phyloP scores from a whole-genome alignment of 2,329 filamentous ascomycete species.

The Penicillium nordicum region DNA sequence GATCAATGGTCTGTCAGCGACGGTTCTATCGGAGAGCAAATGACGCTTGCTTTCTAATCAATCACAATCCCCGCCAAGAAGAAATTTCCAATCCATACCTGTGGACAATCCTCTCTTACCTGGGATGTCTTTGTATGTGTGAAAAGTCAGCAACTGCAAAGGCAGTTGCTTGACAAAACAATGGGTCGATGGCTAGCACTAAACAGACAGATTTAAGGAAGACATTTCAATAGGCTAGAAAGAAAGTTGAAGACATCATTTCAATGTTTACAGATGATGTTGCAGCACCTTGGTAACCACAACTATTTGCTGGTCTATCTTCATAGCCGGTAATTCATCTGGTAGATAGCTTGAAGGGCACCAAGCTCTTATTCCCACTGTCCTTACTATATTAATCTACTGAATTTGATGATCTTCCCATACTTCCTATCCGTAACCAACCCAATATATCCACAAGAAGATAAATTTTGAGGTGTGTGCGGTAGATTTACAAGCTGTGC shows the following conservation, averaged over 20 bases:
- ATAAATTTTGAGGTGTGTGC: not conserved
- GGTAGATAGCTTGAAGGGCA: not conserved
- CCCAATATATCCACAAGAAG: not conserved
- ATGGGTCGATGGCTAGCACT: not conserved
- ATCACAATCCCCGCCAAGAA: not conserved
- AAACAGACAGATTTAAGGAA: not conserved
- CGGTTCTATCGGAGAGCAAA: constrained; percentile 11
- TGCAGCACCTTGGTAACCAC: not conserved
- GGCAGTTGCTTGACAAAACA: not conserved
- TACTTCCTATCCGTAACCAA: not conserved
- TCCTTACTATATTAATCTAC: not conserved
- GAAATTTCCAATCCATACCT: not conserved
- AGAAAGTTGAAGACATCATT: not conserved
- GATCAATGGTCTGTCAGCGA: constrained; percentile 18
- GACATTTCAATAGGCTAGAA: not conserved
- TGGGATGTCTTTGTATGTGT: constrained; percentile 11
- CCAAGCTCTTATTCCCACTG: not conserved
- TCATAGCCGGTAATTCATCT: not conserved
- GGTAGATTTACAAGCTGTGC: too few relatives aligned
- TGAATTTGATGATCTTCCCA: not conserved
- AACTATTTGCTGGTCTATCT: not conserved
- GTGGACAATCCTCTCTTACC: constrained; percentile 3
- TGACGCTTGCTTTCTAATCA: constrained; percentile 2
- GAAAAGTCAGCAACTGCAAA: not conserved
- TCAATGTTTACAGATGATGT: not conserved